These are phyloP conservation scores for Candida michaelii DNA, from an alignment of 805 yeast genomes.

Conservation along the genomic window DNA sequence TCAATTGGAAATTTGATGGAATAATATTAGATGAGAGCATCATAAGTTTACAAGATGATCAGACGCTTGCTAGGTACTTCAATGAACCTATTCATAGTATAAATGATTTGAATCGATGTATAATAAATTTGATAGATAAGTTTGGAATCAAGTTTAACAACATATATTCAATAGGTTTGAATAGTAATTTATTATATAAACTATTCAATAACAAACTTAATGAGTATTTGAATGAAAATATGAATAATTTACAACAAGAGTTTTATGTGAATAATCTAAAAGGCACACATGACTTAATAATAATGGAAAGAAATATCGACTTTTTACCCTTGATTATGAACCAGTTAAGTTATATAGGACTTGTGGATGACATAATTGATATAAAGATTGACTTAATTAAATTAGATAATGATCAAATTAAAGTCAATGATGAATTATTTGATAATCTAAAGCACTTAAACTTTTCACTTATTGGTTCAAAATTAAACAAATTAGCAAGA, in stretches of 20 bases:
- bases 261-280: conserved; percentile 35
- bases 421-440: conserved; percentile 49
- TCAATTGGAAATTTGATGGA: conserved; percentile 47
- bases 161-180: conserved; percentile 58
- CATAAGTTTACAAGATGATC: conserved; percentile 34
- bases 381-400: conserved; percentile 41
- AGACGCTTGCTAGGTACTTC: conserved; percentile 39
- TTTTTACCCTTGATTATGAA: conserved; percentile 66
- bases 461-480: conserved; percentile 76
- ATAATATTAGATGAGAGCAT: conserved; percentile 43
- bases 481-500: conserved; percentile 69
- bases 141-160: conserved; percentile 48
- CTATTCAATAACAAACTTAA: conserved; percentile 36
- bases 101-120: conserved; percentile 46
- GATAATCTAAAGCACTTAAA: conserved; percentile 60
- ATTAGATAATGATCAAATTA: conserved; percentile 19
- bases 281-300: conserved; percentile 66
- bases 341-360: conserved; percentile 80
- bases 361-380: conserved; percentile 70
- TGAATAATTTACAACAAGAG: conserved; percentile 37
- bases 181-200: conserved; percentile 49
- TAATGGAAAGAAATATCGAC: conserved; percentile 79
- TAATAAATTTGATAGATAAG: conserved; percentile 46
- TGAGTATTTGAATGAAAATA: conserved; percentile 35
- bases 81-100: conserved; percentile 47